Base-by-base conservation (phyloP, 768 basidiomycete genomes). In the Hebeloma cylindrosporum region DNA sequence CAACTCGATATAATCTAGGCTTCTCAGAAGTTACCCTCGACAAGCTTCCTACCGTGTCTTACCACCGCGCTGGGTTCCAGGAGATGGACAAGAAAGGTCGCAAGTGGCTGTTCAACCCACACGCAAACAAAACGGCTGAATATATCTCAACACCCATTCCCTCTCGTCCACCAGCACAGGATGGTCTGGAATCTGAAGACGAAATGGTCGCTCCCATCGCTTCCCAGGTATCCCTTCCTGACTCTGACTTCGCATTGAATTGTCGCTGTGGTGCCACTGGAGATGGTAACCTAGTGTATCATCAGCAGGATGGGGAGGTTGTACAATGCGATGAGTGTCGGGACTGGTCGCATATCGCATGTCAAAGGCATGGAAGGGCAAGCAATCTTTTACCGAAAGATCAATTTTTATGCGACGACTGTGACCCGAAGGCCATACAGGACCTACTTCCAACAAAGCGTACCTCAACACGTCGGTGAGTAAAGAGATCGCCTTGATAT, bases 281-380 rank as follows among this genome's bases (percentile, higher is more conserved):
- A 6, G 35, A 54, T 39, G 55, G 48, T 18, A 46, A 52, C 14
- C 5, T 35, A 1, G 4, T 48, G 4, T 48, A 43, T 13, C 7
- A 42, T n/a, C 20, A 25, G 8, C 40, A 49, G 4, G 31, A 60
- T 11, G 60, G 59, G 1, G 35, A 32, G 11, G 52, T 54, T 10
- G 43, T 64, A 14, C 58, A 57, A 28, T 61, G 59, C 25, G 21
- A 51, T 16, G 14, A 43, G 4, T 62, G 60, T 27, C 21, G 18
- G 3, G 39, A 49, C 13, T 62, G 59, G 60, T 58, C 55, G 2
- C 59, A 62, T 52, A 43, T 60, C 40, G 54, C 59, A 10, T 64
- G 63, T 35, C 63, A 62, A 37, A 17, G 31, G 11, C 36, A 58
- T 14, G 63, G 60, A 26, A 23, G 57, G 9, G 62, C 59, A 1